Percentiles rank a stretch among this genome's conserved stretches.
Evolutionary conservation across 1,284 basidiomycete genomes (phyloP).

Genomic region (Melampsora abietis-canadensis): DNA sequence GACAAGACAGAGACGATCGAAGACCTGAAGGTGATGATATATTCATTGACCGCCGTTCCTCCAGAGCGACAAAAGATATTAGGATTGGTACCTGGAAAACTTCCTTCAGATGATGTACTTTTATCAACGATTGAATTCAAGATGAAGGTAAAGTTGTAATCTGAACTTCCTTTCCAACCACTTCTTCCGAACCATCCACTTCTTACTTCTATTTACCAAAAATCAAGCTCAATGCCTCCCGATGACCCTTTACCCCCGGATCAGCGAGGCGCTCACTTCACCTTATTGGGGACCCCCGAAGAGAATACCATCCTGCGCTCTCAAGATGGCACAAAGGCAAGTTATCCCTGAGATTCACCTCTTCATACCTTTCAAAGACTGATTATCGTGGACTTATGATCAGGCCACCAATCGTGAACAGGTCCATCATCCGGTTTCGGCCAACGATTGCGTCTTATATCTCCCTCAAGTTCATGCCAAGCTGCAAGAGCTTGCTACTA

Average conservation of each 20-base stretch:
- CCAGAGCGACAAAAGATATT: constrained; percentile 83
- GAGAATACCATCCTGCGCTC: constrained; percentile 19
- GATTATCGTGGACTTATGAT: too few relatives aligned
- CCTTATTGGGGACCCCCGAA: constrained; percentile 34
- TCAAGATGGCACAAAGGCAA: neutral
- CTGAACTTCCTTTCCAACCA: constrained; percentile 45
- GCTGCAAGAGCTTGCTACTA: constrained; percentile 16
- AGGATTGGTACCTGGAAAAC: constrained; percentile 76
- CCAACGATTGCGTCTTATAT: constrained; percentile 35
- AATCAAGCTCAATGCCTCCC: neutral
- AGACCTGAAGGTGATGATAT: constrained; percentile 56
- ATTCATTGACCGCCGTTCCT: constrained; percentile 72
- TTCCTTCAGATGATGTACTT: constrained; percentile 68
- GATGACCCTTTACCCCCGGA: neutral
- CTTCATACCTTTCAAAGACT: too few relatives aligned
- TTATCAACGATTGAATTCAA: constrained; percentile 56
- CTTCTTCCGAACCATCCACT: neutral
- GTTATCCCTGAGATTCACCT: too few relatives aligned
- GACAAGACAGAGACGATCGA: constrained; percentile 29
- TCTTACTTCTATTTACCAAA: constrained; percentile 35
- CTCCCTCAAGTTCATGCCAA: constrained; percentile 21
- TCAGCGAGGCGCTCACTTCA: constrained; percentile 41
- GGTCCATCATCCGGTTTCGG: too few relatives aligned
- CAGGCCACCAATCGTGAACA: too few relatives aligned
- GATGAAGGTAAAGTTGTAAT: constrained; percentile 49